These are phyloP conservation scores for Periconia macrospinosa DNA, from an alignment of 2,329 filamentous ascomycete genomes.

Conservation along the genomic window DNA sequence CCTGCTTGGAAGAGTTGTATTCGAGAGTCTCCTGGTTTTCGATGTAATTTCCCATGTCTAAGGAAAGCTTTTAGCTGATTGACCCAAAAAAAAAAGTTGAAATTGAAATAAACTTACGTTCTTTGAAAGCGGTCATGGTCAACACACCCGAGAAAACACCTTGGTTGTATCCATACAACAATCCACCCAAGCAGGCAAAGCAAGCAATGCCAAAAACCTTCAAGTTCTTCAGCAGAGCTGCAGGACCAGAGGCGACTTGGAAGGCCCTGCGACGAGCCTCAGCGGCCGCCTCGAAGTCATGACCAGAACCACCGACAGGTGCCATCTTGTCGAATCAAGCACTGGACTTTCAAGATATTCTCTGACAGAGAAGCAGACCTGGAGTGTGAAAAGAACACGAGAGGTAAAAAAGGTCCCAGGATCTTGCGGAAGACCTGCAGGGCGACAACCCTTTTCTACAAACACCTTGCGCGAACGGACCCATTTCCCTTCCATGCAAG, in stretches of 20 bases:
- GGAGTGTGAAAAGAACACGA: not conserved
- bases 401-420: not conserved
- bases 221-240: slow-evolving; percentile 55
- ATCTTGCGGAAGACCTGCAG: not conserved
- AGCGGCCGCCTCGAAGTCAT: slow-evolving; percentile 45
- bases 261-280: slow-evolving; percentile 46
- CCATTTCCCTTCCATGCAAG: slow-evolving; percentile 2
- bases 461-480: slow-evolving; percentile 8
- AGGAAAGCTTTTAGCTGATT: not conserved
- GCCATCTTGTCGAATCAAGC: slow-evolving; percentile 34
- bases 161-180: slow-evolving; percentile 72
- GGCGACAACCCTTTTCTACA: slow-evolving; percentile 7
- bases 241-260: slow-evolving; percentile 46
- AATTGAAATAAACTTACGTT: slow-evolving; percentile 29
- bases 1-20: slow-evolving; percentile 46
- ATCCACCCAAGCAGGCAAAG: slow-evolving; percentile 56
- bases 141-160: slow-evolving; percentile 74
- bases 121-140: slow-evolving; percentile 52
- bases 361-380: not conserved
- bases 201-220: slow-evolving; percentile 59
- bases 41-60: slow-evolving; percentile 48
- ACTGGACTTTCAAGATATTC: not conserved
- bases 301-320: slow-evolving; percentile 36
- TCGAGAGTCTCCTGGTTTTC: slow-evolving; percentile 24
- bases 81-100: not conserved